Base-by-base conservation (phyloP, 441 rosid species). In the Gossypium trilobum region DNA sequence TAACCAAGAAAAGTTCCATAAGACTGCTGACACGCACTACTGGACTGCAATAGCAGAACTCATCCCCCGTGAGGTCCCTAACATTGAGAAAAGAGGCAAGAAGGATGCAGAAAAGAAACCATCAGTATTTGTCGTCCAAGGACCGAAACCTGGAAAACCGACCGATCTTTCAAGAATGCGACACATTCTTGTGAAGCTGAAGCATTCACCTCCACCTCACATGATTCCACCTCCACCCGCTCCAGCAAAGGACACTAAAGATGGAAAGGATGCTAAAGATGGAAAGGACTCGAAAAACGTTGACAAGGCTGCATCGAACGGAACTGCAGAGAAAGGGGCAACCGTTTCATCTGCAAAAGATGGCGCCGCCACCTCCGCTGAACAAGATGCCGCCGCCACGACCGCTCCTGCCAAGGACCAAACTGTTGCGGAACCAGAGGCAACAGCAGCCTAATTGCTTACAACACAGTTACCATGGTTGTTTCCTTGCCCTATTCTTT, bases 11-110 rank as follows among this genome's bases (percentile, higher is more conserved):
- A 88, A 87, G 75, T 90, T 90, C 81, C 88, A 85, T 74, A 90
- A 87, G 73, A 90, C 83, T 69, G 90, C 87, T 0, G 92, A 88
- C 78, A 86, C 87, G 62, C 92, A 90, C 27, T 90, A 85, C 81
- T 90, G 95, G 95, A 90, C 82, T 71, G 87, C 93, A 19, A 88
- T 90, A 73, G 90, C 90, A 4, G 95, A 90, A 64, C 81, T 90
- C 63, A 81, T 90, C 46, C 95, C 95, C 70, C 62, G 74, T 1
- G 95, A 90, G 77, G 91, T 88, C 65, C 84, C 91, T 14, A 90
- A 84, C 59, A 87, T 90, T 9, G 91, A 88, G 88, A 86, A 62
- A 82, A 78, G 83, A 75, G 88, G 88, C 70, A 85, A 81, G 88
- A 83, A 75, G 70, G 85, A 83, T 4, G 69, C 80, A 11, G 88